Base-by-base conservation (phyloP, 1,284 basidiomycete species). In the Apiotrichum laibachii region DNA sequence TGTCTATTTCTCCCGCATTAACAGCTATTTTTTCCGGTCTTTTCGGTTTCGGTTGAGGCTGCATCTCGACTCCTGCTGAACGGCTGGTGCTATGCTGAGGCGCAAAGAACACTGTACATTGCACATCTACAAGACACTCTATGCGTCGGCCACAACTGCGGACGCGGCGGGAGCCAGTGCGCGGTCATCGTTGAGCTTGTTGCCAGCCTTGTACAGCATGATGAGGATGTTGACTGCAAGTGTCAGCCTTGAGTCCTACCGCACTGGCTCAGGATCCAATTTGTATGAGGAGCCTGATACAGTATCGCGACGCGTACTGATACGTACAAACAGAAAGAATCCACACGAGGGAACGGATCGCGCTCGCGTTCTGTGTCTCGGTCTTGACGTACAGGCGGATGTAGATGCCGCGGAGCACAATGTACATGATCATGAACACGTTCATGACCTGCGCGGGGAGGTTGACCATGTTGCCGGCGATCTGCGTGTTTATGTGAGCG, bases 381-480 rank as follows among this genome's bases (percentile, higher is more conserved):
- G 67, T 59, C 21, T 65, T 68, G 62, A 70, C 54, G 57, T 76
- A 76, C 8, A 63, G 45, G 35, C 48, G 67, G 53, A 73, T 71
- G 56, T 67, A 73, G 0, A 66, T 21, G 50, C 61, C 63, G 48
- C 72, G 56, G 7, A 69, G 37, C 18, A 64, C 22, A 53, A 76
- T 67, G 65, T 72, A 76, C 9, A 46, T 44, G 35, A 62, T 49
- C 9, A 67, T 61, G 54, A 71, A 64, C 19, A 44, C 61, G 65
- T 72, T 76, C 69, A 76, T 72, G 49, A 56, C 72, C 33, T 47
- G 40, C 6, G 64, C 47, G 2, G 66, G 60, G 21, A 76, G 53
- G 26, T 70, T 71, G 12, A 61, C 67, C 5, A 53, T 43, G 61
- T 74, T 76, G 31, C 73, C 73, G 13, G 72, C 72, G 48, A 76